Conservation (phyloP, 441 rosid species). For the Flueggea neowawraea region DNA sequence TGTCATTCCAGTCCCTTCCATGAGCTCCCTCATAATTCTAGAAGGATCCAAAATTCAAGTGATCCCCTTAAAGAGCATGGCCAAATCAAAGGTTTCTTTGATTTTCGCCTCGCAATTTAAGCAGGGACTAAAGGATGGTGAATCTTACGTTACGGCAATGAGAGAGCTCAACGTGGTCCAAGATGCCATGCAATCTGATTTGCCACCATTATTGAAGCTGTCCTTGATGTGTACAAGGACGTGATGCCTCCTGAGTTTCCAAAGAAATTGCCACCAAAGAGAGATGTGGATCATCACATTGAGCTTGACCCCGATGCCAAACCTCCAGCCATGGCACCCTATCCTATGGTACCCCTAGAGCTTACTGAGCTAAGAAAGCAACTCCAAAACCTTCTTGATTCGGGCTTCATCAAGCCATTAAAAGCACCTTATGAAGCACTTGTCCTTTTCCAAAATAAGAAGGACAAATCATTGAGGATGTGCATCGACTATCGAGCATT, state of each 20-base stretch:
- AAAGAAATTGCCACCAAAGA: not conserved
- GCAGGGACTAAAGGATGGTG: no score
- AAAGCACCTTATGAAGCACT: not conserved
- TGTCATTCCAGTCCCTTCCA: no score
- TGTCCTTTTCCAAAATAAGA: not conserved
- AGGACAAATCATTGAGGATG: not conserved
- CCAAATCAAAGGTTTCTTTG: no score
- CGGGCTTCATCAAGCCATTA: fast-evolving
- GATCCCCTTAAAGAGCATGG: no score
- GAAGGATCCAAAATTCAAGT: no score
- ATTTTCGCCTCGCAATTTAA: no score
- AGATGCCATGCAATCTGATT: no score
- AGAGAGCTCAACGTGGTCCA: no score
- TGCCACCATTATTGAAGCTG: not conserved
- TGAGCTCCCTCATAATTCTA: no score
- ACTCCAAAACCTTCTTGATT: not conserved
- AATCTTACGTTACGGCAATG: no score
- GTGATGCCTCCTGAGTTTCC: not conserved
- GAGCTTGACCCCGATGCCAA: not conserved
- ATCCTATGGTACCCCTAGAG: not conserved
- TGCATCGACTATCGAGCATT: slow-evolving; percentile 7
- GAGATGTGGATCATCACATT: not conserved
- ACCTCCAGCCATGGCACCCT: not conserved
- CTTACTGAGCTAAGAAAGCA: not conserved
- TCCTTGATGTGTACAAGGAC: not conserved